Conservation (phyloP, 1,284 basidiomycete genomes). For the Coniferiporia sulphurascens region DNA sequence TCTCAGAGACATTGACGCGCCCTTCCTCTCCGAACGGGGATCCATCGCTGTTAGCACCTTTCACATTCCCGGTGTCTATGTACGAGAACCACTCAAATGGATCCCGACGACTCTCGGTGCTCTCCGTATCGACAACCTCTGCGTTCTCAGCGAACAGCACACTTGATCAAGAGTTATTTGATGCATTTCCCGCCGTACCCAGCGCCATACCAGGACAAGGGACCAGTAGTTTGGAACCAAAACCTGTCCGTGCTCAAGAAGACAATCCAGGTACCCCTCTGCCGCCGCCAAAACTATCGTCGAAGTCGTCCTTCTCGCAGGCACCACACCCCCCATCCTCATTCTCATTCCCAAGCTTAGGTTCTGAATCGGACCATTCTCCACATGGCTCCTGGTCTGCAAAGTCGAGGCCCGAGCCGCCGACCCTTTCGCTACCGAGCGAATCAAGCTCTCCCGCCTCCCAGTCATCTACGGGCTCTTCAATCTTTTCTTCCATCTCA, state of each 20-base stretch:
- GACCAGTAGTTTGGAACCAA: not conserved
- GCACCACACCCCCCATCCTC: not conserved
- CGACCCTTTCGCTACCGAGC: not conserved
- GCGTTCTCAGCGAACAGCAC: slow-evolving; percentile 8
- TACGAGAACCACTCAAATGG: slow-evolving; percentile 1
- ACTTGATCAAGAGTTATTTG: slow-evolving; percentile 13
- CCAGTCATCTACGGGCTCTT: not conserved
- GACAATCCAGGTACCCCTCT: slow-evolving; percentile 3
- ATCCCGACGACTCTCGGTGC: slow-evolving; percentile 12
- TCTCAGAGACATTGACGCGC: not conserved
- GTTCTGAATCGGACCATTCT: not conserved
- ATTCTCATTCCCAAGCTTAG: not conserved
- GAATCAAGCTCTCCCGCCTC: not conserved
- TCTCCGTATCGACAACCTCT: slow-evolving; percentile 7
- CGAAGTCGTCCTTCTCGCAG: slow-evolving; percentile 3
- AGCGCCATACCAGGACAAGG: not conserved
- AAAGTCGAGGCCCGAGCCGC: not conserved
- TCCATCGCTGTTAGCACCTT: not conserved
- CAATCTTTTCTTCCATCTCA: slow-evolving; percentile 4
- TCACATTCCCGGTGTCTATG: not conserved
- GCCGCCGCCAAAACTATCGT: slow-evolving; percentile 13
- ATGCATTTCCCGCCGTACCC: slow-evolving; percentile 17
- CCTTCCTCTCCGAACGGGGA: not conserved
- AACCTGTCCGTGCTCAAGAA: not conserved
- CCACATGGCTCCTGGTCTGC: not conserved